Percentiles rank a stretch among this genome's conserved stretches.
phyloP scores from a whole-genome alignment of 2,329 filamentous ascomycete species.

The Trichoderma arundinaceum region DNA sequence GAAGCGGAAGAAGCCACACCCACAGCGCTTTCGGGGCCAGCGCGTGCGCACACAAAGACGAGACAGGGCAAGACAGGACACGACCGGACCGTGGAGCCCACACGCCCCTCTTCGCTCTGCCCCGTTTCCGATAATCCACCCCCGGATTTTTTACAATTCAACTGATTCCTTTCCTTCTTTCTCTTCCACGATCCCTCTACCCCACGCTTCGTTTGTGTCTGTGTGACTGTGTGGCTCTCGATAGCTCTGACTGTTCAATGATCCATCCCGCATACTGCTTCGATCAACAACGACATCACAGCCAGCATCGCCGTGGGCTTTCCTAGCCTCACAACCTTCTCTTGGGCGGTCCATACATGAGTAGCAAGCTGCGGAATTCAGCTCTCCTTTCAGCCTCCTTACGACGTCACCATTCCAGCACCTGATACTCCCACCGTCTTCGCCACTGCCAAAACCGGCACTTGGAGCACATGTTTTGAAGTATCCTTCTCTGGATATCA shows the following conservation, averaged over 20 bases:
- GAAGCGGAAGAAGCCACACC: no score
- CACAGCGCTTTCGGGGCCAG: no score
- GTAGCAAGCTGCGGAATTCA: neutral
- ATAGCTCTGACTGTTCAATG: slow-evolving; percentile 19
- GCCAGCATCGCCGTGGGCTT: neutral
- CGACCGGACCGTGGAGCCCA: slow-evolving; percentile 29
- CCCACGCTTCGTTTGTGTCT: slow-evolving; percentile 22
- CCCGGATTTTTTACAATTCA: slow-evolving; percentile 32
- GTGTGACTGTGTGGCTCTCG: slow-evolving; percentile 26
- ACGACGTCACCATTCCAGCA: neutral
- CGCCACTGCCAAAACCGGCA: slow-evolving; percentile 11
- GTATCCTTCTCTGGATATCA: neutral
- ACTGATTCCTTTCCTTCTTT: slow-evolving; percentile 30
- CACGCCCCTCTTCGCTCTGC: slow-evolving; percentile 25
- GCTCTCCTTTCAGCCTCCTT: neutral
- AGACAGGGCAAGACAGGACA: slow-evolving; percentile 17
- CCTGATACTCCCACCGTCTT: slow-evolving; percentile 7
- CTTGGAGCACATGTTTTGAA: slow-evolving; percentile 8
- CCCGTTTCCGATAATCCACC: slow-evolving; percentile 32
- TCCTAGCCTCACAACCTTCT: neutral
- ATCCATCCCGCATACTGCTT: neutral
- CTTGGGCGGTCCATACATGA: slow-evolving; percentile 22
- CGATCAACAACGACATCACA: neutral
- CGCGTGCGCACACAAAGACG: slow-evolving; percentile 2
- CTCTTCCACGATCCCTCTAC: slow-evolving; percentile 24